Evolutionary conservation across 805 yeast genomes (phyloP).

Genomic region (Kregervanrija pseudodelftensis): DNA sequence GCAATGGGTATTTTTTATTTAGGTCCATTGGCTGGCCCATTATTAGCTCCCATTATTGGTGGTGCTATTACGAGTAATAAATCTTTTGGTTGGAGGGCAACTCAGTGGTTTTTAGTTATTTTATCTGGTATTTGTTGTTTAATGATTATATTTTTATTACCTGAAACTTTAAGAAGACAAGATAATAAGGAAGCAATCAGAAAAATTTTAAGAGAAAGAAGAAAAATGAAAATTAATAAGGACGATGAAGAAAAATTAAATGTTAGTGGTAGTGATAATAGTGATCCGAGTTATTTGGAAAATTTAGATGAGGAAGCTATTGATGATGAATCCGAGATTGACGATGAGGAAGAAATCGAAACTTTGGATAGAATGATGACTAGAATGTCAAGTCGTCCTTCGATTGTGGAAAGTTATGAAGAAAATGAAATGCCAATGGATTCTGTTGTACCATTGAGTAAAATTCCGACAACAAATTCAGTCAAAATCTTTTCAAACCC

Average conservation of each 20-base stretch:
- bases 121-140: conserved; percentile 48
- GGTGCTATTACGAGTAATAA: conserved; percentile 53
- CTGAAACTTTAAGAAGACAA: conserved; percentile 70
- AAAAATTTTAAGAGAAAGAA: conserved; percentile 35
- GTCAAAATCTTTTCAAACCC: conserved; percentile 13
- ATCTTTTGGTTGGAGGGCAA: conserved; percentile 81
- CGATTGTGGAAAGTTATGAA: conserved; percentile 10
- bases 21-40: conserved; percentile 78
- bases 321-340: conserved; percentile 2
- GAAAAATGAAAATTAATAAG: conserved; percentile 12
- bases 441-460: conserved; percentile 26
- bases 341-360: conserved; percentile 15
- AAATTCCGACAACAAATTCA: conserved; percentile 23
- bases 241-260: conserved; percentile 9
- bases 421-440: conserved; percentile 33
- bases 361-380: conserved; percentile 30
- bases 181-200: conserved; percentile 52
- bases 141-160: conserved; percentile 49
- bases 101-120: conserved; percentile 78
- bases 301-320: conserved; percentile 1
- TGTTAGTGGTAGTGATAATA: not conserved
- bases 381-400: conserved; percentile 24
- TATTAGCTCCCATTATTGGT: conserved; percentile 73
- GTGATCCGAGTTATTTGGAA: conserved; percentile 1
- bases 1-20: conserved; percentile 77